Evolutionary conservation across 2,329 filamentous ascomycete species (phyloP), one percentile per base, ranked within the genome.

Genomic region (Phialophora verrucosa): DNA sequence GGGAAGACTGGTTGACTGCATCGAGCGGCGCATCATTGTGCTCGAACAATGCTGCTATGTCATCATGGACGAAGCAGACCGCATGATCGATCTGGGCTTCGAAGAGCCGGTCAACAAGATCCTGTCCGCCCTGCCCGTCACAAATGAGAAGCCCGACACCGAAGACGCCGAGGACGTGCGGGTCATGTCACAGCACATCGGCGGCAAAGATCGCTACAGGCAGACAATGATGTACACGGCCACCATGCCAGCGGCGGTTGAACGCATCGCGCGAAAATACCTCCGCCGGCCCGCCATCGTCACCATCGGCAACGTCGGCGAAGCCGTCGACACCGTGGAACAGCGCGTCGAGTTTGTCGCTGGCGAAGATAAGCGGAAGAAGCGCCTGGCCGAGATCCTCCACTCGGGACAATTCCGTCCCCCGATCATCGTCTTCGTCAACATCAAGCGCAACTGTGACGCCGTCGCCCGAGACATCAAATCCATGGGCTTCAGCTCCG

Each of bases 191-290:
- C 85, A 87, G 65, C 90, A 91, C 73, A 81, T 96, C 1, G 89
- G 89, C 61, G 88, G 88, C 20, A 88, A 88, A 71, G 90, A 93
- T 74, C 86, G 91, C 25, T 98, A 98, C 81, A 85, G 95, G 66
- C 94, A 99, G 79, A 99, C 95, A 0, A 99, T 99, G 95, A 99
- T 99, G 95, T 99, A 98, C 87, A 98, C 95, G 71, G 95, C 95
- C 61, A 99, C 95, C 31, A 99, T 99, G 95, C 93, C 95, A 1
- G 82, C 91, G 0, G 88, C 91, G 0, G 91, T 99, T 17, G 95
- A 99, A 77, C 91, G 91, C 69, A 98, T 99, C 70, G 95, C 95
- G n/a, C 90, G 93, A 74, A 97, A 97, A 77, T 99, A 99, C 76
- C 87, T 98, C 17, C 91, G 94, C 0, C 88, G 95, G 12, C 95